Percentiles rank a stretch among this genome's conserved stretches.
Evolutionary conservation across 75 land plant species (phyloP).

Genomic region (Cryptomeria japonica): DNA sequence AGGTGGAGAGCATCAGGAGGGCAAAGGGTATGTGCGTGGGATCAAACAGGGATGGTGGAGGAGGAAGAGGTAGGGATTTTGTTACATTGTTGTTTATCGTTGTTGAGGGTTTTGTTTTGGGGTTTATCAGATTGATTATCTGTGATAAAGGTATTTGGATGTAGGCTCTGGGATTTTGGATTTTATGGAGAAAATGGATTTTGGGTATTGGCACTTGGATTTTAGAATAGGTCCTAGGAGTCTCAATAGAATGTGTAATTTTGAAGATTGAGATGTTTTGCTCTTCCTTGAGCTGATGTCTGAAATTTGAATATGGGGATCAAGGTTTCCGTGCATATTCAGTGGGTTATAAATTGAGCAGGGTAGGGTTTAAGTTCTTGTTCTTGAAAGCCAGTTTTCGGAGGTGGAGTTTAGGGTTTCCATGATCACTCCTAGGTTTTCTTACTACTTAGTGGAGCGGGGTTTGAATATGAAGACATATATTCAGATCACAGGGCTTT

Average conservation of each 20-base stretch:
- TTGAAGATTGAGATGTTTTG: not conserved
- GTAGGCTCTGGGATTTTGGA: not conserved
- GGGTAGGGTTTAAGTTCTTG: not conserved
- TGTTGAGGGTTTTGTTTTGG: constrained; percentile 45
- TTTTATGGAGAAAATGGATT: not conserved
- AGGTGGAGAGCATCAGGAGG: constrained; percentile 68
- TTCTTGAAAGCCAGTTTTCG: not conserved
- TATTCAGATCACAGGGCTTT: not conserved
- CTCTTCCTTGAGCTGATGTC: not conserved
- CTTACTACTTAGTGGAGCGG: not conserved
- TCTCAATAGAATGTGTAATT: not conserved
- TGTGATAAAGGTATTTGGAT: constrained; percentile 16
- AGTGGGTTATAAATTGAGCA: not conserved
- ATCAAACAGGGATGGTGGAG: constrained; percentile 38
- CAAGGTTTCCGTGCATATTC: not conserved
- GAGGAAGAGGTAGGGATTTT: constrained; percentile 56
- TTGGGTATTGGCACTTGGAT: not conserved
- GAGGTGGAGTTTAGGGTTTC: not conserved
- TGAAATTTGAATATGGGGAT: not conserved
- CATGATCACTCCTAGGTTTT: not conserved
- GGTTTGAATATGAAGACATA: not conserved
- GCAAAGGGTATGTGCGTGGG: constrained; percentile 62
- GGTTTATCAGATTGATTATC: constrained; percentile 34
- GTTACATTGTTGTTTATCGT: constrained; percentile 44
- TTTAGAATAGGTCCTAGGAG: not conserved